These are phyloP conservation scores for Athelia sp. DNA, from an alignment of 1,284 basidiomycete species.

Conservation along the genomic window DNA sequence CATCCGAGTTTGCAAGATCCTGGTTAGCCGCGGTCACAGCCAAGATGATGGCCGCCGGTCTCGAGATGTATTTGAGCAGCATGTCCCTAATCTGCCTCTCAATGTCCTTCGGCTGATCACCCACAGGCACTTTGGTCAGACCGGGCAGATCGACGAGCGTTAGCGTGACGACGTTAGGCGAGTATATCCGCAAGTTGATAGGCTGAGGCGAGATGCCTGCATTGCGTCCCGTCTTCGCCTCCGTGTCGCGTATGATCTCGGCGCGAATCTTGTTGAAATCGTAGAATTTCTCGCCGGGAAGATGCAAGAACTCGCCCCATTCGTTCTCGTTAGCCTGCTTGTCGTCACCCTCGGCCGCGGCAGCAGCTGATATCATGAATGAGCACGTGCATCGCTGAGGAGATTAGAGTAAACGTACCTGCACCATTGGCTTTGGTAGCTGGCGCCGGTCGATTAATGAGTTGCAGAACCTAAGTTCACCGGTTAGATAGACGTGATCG, in stretches of 20 bases:
- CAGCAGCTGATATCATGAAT: conserved; percentile 12
- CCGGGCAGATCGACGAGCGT: conserved; percentile 97
- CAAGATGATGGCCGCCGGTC: conserved; percentile 86
- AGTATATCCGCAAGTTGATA: conserved; percentile 96
- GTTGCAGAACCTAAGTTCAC: conserved; percentile 76
- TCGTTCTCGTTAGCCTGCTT: conserved; percentile 84
- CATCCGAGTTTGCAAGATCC: conserved; percentile 98
- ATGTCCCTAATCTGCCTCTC: conserved; percentile 98
- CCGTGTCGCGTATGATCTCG: conserved; percentile 95
- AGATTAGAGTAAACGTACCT: conserved; percentile 21
- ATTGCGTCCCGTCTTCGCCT: conserved; percentile 96
- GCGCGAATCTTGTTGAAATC: conserved; percentile 97
- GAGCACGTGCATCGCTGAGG: conserved; percentile 12
- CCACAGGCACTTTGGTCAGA: conserved; percentile 94
- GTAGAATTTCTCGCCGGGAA: conserved; percentile 95
- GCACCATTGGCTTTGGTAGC: conserved; percentile 43
- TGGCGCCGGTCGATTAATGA: conserved; percentile 77
- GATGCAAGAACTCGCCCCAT: conserved; percentile 98
- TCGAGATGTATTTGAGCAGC: conserved; percentile 93
- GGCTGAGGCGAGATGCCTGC: conserved; percentile 94
- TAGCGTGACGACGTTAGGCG: conserved; percentile 93
- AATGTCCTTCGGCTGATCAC: conserved; percentile 96
- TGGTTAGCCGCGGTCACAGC: conserved; percentile 96
- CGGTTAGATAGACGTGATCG: conserved; percentile 3
- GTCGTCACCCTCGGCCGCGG: conserved; percentile 33